Conservation (phyloP, 768 basidiomycete species). For the Basidioascus undulatus region DNA sequence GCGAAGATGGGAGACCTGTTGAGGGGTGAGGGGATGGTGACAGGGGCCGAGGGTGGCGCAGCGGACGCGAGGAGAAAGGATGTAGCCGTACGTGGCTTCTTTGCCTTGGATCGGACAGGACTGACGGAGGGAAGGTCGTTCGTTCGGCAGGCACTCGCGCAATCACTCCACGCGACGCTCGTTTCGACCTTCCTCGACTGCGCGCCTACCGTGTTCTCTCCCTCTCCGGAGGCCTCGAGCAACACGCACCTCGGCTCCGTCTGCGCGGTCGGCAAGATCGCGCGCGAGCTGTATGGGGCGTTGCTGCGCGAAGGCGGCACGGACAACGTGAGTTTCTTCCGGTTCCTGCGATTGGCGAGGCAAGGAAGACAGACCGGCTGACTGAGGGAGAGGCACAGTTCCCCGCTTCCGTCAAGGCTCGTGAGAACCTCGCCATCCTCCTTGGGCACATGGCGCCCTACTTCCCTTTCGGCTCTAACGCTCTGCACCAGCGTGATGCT, state of each 20-base stretch:
- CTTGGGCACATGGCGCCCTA: slow-evolving; percentile 54
- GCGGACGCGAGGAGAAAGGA: no score
- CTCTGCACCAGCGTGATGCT: slow-evolving; percentile 27
- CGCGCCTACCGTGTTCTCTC: slow-evolving; percentile 57
- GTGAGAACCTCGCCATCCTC: slow-evolving; percentile 32
- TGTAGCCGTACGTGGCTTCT: no score
- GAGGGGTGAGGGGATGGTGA: no score
- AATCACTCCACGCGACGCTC: slow-evolving; percentile 50
- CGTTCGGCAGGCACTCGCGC: slow-evolving; percentile 30
- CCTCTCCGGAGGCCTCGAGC: slow-evolving; percentile 11
- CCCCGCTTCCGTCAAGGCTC: slow-evolving; percentile 13
- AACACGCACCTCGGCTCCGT: slow-evolving; percentile 16
- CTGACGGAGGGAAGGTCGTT: no score
- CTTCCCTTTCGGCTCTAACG: slow-evolving; percentile 45
- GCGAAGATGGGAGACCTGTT: background rate
- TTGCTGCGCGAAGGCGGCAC: slow-evolving; percentile 23
- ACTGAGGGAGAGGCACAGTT: slow-evolving; percentile 5
- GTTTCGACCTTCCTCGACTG: slow-evolving; percentile 68
- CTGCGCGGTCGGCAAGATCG: slow-evolving; percentile 32
- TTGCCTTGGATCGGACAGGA: no score
- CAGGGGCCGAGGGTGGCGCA: no score
- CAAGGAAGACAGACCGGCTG: slow-evolving; percentile 8
- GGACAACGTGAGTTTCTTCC: slow-evolving; percentile 1
- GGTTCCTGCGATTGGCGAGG: background rate
- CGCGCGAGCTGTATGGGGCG: slow-evolving; percentile 33